phyloP scores from a whole-genome alignment of 1,139 yeast genomes.

The Hemisphaericaspora xylofermentans region DNA sequence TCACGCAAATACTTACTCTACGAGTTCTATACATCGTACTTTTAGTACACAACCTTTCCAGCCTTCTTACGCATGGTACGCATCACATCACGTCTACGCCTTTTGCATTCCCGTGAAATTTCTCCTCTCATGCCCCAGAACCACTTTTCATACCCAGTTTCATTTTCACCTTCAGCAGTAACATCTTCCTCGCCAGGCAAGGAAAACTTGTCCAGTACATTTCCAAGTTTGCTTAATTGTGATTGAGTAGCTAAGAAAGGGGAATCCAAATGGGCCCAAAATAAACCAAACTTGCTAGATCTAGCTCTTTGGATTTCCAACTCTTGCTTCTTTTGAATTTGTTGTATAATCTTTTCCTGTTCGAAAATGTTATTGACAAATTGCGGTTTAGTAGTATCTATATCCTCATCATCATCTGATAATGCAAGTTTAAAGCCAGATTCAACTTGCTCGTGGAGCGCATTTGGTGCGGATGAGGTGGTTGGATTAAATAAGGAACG shows the following conservation, averaged over 20 bases:
- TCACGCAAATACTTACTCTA: too few species aligned
- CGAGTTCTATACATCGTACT: too few species aligned
- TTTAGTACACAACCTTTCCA: conserved; percentile 4
- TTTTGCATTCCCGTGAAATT: conserved; percentile 71
- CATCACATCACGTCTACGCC: conserved; percentile 70
- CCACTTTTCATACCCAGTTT: conserved; percentile 66
- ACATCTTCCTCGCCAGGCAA: conserved; percentile 39
- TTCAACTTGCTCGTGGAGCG: conserved; percentile 7
- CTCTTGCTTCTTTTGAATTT: conserved; percentile 32
- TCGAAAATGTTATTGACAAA: conserved; percentile 17
- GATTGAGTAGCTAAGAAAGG: conserved; percentile 86
- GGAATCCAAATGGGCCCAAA: conserved; percentile 80
- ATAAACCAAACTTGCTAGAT: conserved; percentile 49
- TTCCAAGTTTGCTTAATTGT: conserved; percentile 63
- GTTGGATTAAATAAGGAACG: conserved; percentile 59
- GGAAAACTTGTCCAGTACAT: conserved; percentile 21
- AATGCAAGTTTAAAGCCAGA: conserved; percentile 33
- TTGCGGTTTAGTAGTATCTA: conserved; percentile 22
- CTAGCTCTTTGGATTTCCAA: conserved; percentile 17
- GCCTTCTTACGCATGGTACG: conserved; percentile 55
- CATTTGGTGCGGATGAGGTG: conserved; percentile 15
- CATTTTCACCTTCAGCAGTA: conserved; percentile 36
- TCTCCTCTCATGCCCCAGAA: conserved; percentile 86
- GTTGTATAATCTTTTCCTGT: conserved; percentile 29
- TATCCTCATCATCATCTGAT: conserved; percentile 37